Evolutionary conservation across 345 rosid species (phyloP).

Genomic region (Dipteronia dyeriana): DNA sequence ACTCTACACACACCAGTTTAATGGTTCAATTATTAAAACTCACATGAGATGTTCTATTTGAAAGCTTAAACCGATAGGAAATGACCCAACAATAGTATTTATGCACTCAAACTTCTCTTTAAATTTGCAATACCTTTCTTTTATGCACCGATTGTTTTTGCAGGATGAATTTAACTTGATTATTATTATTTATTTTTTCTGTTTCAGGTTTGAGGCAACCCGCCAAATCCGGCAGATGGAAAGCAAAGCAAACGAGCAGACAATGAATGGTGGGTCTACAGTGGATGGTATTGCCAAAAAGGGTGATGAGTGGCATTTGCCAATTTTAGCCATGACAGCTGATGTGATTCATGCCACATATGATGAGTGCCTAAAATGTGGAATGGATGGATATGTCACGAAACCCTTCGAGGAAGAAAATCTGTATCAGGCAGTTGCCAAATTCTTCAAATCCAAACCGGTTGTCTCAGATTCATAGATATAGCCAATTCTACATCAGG

Average conservation of each 20-base stretch:
- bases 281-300: slow-evolving; percentile 25
- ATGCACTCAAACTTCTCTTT: not conserved
- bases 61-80: too few relatives aligned
- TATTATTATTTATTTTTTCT: not conserved
- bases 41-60: not conserved
- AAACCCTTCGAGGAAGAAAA: slow-evolving; percentile 97
- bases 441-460: slow-evolving; percentile 68
- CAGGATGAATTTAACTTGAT: not conserved
- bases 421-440: slow-evolving; percentile 82
- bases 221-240: slow-evolving; percentile 79
- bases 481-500: not conserved
- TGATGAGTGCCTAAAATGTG: slow-evolving; percentile 79
- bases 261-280: slow-evolving; percentile 29
- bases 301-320: slow-evolving; percentile 61
- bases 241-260: slow-evolving; percentile 56
- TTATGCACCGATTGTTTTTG: not conserved
- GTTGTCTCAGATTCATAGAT: slow-evolving; percentile 26
- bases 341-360: slow-evolving; percentile 93
- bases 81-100: too few relatives aligned
- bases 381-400: slow-evolving; percentile 97
- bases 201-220: slow-evolving; percentile 85
- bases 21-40: not conserved
- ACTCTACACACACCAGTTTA: not conserved
- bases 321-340: slow-evolving; percentile 96
- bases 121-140: not conserved